Base-by-base conservation (phyloP, 495 filamentous ascomycete species). In the Immersiella caudata region DNA sequence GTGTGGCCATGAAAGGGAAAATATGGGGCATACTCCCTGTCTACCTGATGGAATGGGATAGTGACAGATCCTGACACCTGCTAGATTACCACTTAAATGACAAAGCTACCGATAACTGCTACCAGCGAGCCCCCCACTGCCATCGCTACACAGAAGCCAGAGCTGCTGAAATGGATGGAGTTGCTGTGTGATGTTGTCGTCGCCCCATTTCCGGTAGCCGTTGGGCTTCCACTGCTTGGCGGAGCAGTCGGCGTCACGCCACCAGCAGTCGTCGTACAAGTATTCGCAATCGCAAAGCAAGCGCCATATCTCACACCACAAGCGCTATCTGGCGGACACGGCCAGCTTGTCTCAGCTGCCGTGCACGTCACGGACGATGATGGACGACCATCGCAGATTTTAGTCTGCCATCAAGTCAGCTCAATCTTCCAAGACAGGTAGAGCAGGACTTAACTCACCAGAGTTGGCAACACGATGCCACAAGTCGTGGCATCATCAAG, bases 401-500 rank as follows among this genome's bases (percentile, higher is more conserved):
- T 46, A 2, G 60, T 62, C 60, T 62, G n/a, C 25, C 36, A 36
- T 60, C 26, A 12, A 14, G 25, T 60, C 11, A 60, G 57, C 12
- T 62, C 12, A 25, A 26, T 8, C 1, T n/a, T 29, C 25, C 56
- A 7, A 33, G n/a, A 46, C 24, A 9, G 11, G n/a, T 8, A 36
- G 21, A 6, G 40, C 20, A 16, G 35, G 8, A 26, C 18, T 21
- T 20, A 8, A 62, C 60, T 8, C 50, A 50, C 60, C 6, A 33
- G 20, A n/a, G 57, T 60, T 11, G 60, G 60, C n/a, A 62, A 5
- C 60, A 24, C 35, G 12, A 20, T 50, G 18, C 60, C 60, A 21
- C 60, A 62, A 21, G 21, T 62, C 29, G 60, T 50, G n/a, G 36
- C 22, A 26, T 62, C 60, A 27, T 62, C 60, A 50, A 62, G 36